Base-by-base conservation (phyloP, 1,284 basidiomycete species). In the Heterobasidion parviporum region DNA sequence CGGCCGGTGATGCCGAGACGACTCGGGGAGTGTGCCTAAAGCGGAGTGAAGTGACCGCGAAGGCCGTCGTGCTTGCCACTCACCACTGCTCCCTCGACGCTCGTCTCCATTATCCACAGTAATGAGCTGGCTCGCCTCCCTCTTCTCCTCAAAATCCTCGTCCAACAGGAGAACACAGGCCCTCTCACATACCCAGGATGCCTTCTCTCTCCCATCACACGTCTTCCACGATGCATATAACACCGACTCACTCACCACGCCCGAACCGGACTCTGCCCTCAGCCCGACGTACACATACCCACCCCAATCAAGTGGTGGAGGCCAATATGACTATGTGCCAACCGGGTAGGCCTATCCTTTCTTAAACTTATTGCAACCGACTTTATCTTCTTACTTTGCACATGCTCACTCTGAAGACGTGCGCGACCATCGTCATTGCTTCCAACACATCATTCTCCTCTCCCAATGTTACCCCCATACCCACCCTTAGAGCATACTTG, bases 401-500 rank as follows among this genome's bases (percentile, higher is more conserved):
- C 46, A 18, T 16, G 10, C 46, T 5, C n/a, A 14, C 59, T 53
- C 65, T 26, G 26, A 58, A 64, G 67, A 60, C 70, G 73, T 55
- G 77, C 82, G 53, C 76, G 79, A 54, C 78, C 76, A 48, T 64
- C 74, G 8, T 78, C 83, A n/a, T 68, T 89, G 35, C 77, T 91
- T 51, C 88, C 88, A 48, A 76, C 83, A 35, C 85, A 89, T 61
- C 65, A 67, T 59, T 47, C 75, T 69, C 65, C 66, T 6, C 55
- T 61, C 33, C 61, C 75, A 65, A 61, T 72, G 69, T 57, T 80
- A 73, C 70, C 75, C 1, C 66, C 74, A 36, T 92, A 91, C 68
- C 90, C 92, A 3, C 84, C 91, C 26, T 73, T 94, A 20, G 72
- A 79, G 20, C 78, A 79, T 55, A 92, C 92, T 0, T 94, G 92